Conservation (phyloP, 345 rosid genomes). For the Bretschneidera sinensis region DNA sequence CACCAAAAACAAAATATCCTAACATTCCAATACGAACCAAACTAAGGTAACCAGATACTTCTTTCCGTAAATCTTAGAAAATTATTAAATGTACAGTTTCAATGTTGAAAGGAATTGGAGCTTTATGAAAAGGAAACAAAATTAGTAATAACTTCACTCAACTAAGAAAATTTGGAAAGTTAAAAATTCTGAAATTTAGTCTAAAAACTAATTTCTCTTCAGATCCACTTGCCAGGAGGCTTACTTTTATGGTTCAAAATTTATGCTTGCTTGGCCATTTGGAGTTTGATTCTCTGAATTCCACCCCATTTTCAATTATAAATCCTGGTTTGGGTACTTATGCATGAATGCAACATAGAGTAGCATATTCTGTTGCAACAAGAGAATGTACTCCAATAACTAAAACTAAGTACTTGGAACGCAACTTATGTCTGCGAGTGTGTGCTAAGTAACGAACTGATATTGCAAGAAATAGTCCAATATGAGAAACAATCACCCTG, state of each 20-base stretch:
- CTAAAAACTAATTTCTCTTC: not conserved
- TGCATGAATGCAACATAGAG: not conserved
- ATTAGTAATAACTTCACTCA: too few species aligned
- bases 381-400: conserved; percentile 10
- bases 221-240: not conserved
- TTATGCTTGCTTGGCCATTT: conserved; percentile 5
- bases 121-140: too few species aligned
- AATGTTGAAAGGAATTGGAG: too few species aligned
- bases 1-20: too few species aligned
- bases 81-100: too few species aligned
- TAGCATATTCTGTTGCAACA: conserved; percentile 9
- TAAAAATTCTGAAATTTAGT: too few species aligned
- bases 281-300: conserved; percentile 9
- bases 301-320: not conserved
- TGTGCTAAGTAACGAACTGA: not conserved
- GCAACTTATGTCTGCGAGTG: not conserved
- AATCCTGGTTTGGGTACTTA: conserved; percentile 9
- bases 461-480: not conserved
- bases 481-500: not conserved
- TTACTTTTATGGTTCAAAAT: conserved; percentile 7
- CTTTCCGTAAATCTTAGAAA: too few species aligned
- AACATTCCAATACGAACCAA: too few species aligned
- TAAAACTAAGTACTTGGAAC: not conserved
- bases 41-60: too few species aligned
- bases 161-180: too few species aligned